phyloP scores from a whole-genome alignment of 352 stramenopile genomes.

The Pythium utonaiense region DNA sequence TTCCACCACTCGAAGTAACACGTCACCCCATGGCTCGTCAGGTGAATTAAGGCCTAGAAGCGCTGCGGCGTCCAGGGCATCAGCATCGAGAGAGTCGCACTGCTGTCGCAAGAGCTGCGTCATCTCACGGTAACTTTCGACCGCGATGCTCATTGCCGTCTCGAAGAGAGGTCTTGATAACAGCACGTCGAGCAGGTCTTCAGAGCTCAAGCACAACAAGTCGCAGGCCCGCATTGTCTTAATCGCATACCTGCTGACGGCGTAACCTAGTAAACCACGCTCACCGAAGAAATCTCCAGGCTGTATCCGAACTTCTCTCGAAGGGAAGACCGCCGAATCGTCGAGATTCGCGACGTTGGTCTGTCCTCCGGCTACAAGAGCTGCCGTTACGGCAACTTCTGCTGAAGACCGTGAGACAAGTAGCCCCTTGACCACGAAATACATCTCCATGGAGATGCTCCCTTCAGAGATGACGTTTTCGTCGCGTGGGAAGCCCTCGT shows the following conservation, averaged over 20 bases:
- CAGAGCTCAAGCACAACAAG: slow-evolving; percentile 29
- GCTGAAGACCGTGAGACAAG: slow-evolving; percentile 27
- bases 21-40: slow-evolving; percentile 41
- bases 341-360: not conserved
- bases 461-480: slow-evolving; percentile 62
- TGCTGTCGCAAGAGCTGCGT: slow-evolving; percentile 21
- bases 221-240: slow-evolving; percentile 25
- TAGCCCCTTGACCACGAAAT: slow-evolving; percentile 61
- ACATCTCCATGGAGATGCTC: slow-evolving; percentile 63
- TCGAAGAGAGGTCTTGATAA: slow-evolving; percentile 33
- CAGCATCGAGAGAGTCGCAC: slow-evolving; percentile 5
- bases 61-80: slow-evolving; percentile 12
- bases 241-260: slow-evolving; percentile 36
- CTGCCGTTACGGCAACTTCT: slow-evolving; percentile 8
- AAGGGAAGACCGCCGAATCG: not conserved
- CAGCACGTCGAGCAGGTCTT: slow-evolving; percentile 48
- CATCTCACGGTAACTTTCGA: slow-evolving; percentile 49
- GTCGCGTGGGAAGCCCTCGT: slow-evolving; percentile 62
- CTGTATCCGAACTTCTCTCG: slow-evolving; percentile 20
- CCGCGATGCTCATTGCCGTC: slow-evolving; percentile 33
- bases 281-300: slow-evolving; percentile 63
- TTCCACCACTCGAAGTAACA: slow-evolving; percentile 33
- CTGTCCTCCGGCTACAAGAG: slow-evolving; percentile 2
- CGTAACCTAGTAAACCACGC: slow-evolving; percentile 49
- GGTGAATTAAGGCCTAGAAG: slow-evolving; percentile 10